A percentile compares a stretch with the other conserved stretches of the same genome.
Evolutionary conservation across 805 yeast species (phyloP).

Genomic region (Metschnikowia similis): DNA sequence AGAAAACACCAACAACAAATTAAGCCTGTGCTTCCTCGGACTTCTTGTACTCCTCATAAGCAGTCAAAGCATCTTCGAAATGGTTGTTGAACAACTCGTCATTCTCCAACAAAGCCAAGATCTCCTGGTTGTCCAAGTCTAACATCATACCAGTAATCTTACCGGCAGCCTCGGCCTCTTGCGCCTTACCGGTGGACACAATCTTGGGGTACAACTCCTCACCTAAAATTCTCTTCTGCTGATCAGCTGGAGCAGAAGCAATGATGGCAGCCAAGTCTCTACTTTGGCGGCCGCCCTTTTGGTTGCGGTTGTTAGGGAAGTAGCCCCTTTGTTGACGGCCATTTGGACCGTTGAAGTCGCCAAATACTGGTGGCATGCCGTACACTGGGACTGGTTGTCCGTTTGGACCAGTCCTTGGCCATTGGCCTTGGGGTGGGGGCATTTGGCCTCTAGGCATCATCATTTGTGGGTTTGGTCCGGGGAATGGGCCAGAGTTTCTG

Average conservation of each 20-base stretch:
- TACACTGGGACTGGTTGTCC: conserved; percentile 83
- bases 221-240: conserved; percentile 96
- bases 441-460: conserved; percentile 69
- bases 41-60: conserved; percentile 87
- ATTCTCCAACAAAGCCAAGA: conserved; percentile 82
- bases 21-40: conserved; percentile 32
- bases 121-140: conserved; percentile 89
- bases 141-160: conserved; percentile 98
- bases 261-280: conserved; percentile 58
- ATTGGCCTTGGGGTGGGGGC: conserved; percentile 64
- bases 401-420: conserved; percentile 71
- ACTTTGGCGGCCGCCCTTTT: conserved; percentile 37
- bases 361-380: conserved; percentile 77
- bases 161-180: conserved; percentile 93
- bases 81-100: conserved; percentile 86
- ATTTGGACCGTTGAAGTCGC: conserved; percentile 43
- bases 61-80: conserved; percentile 90
- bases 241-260: conserved; percentile 71
- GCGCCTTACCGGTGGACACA: conserved; percentile 78
- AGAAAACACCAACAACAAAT: conserved; percentile 3
- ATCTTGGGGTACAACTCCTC: conserved; percentile 95
- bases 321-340: conserved; percentile 58
- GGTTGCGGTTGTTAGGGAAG: conserved; percentile 47
- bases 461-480: conserved; percentile 77
- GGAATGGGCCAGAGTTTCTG: conserved; percentile 73